Evolutionary conservation across 148 eudicot genomes (phyloP).

Genomic region (Rhododendron ovatum): DNA sequence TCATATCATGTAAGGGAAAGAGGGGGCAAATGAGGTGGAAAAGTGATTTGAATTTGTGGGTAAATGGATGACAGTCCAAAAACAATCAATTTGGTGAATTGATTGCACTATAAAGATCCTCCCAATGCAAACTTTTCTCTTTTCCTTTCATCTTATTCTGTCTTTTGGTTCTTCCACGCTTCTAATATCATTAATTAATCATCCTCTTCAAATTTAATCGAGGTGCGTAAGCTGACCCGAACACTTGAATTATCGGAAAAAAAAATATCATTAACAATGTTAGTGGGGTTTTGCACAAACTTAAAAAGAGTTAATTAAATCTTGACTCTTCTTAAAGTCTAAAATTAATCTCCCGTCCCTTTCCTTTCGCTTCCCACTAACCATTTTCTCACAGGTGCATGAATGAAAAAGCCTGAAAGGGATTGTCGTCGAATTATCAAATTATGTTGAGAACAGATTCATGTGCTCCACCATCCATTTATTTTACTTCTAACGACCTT

Average conservation of each 20-base stretch:
- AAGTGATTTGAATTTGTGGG: conserved; percentile 7
- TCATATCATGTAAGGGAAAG: conserved; percentile 31
- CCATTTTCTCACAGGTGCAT: not conserved
- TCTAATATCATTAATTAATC: no score
- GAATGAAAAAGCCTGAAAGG: not conserved
- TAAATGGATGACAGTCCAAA: conserved; percentile 25
- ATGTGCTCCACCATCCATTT: not conserved
- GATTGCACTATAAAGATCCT: conserved; percentile 26
- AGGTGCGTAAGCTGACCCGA: no score
- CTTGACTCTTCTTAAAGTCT: not conserved
- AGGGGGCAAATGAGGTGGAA: conserved; percentile 20
- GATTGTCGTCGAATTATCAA: not conserved
- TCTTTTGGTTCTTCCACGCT: not conserved
- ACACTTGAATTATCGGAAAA: no score
- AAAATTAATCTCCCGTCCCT: not conserved
- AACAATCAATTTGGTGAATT: conserved; percentile 12
- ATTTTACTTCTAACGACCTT: no score
- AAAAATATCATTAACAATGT: no score
- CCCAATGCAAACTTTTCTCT: conserved; percentile 11
- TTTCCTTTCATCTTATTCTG: conserved; percentile 9
- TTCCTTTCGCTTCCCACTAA: not conserved
- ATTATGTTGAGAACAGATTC: no score
- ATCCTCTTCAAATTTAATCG: no score
- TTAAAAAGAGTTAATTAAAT: not conserved
- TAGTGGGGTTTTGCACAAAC: no score